phyloP scores from a whole-genome alignment of 179 eudicot species.

The Vitellaria paradoxa region DNA sequence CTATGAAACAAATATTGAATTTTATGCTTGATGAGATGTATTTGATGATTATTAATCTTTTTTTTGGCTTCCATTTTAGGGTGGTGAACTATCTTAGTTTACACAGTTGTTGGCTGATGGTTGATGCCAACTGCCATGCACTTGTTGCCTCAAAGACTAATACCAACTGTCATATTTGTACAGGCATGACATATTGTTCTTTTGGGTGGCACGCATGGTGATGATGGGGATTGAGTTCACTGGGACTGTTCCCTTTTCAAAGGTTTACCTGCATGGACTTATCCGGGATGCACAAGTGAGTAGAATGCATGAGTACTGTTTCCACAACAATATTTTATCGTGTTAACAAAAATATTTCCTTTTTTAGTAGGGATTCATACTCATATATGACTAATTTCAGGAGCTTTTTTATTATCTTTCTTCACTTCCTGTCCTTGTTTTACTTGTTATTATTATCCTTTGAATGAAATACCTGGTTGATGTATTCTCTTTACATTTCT shows the following conservation, averaged over 20 bases:
- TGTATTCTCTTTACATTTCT: background rate
- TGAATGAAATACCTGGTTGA: background rate
- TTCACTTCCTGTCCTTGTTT: background rate
- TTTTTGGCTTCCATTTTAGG: background rate
- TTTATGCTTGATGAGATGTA: background rate
- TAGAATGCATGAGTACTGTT: conserved; percentile 12
- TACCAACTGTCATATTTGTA: conserved; percentile 19
- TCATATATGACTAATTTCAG: background rate
- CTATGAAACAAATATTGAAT: background rate
- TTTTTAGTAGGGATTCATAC: background rate
- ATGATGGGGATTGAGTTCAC: conserved; percentile 99
- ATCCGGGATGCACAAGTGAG: conserved; percentile 95
- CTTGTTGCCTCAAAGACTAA: conserved; percentile 2
- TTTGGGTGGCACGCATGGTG: conserved; percentile 99
- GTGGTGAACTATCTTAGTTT: background rate
- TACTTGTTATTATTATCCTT: background rate
- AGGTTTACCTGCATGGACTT: conserved; percentile 91
- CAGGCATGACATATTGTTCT: conserved; percentile 99
- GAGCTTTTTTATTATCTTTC: background rate
- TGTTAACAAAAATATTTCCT: background rate
- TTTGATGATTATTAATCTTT: background rate
- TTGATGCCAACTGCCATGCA: conserved; percentile 10
- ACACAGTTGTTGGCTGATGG: background rate
- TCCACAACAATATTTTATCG: background rate
- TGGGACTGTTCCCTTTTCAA: conserved; percentile 83